Evolutionary conservation across 2,329 filamentous ascomycete genomes (phyloP), one percentile per base, ranked within the genome.

Genomic region (Aspergillus calidoustus): DNA sequence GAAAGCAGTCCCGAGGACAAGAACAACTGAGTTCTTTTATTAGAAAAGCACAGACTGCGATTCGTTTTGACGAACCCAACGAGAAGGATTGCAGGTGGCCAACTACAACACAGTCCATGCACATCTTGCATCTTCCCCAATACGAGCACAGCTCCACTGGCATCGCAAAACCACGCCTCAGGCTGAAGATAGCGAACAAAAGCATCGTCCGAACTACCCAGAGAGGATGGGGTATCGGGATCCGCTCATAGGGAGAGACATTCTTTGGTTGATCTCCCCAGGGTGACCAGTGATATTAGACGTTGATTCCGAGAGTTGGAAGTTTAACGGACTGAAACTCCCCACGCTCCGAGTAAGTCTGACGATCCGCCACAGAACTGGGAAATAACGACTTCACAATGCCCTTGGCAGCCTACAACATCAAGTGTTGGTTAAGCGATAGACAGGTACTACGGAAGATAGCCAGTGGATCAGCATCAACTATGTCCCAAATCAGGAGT

Each of bases 101-200:
- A 41, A 34, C 31, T 23, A 25, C 22, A 22, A 53, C n/a, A 43
- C 7, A 17, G 51, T 53, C 51, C 51, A 53, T 25, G 31, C 51
- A 22, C 34, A 53, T 41, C 31, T 23, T 31, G 31, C 19, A 38
- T 41, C 19, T 53, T 41, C 19, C 9, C 31, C 7, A 53, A 53
- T 53, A 53, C 51, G 51, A 53, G 51, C 31, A 41, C 31, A 41
- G 25, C 51, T 19, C 34, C 51, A 53, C 51, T 25, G 19, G 19
- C 31, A 53, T 41, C 13, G 43, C 28, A 17, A 31, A 15, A 41
- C 7, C 28, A 53, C 19, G 31, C 13, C 51, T 53, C 31, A 25
- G 23, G 22, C 22, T 15, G 17, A 7, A 25, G 25, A 17, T 17
- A 15, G 25, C 15, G 25, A 25, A 41, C 28, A 31, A 31, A 6